These are phyloP conservation scores for Fusarium sp. DNA, from an alignment of 2,329 filamentous ascomycete genomes.

Conservation along the genomic window DNA sequence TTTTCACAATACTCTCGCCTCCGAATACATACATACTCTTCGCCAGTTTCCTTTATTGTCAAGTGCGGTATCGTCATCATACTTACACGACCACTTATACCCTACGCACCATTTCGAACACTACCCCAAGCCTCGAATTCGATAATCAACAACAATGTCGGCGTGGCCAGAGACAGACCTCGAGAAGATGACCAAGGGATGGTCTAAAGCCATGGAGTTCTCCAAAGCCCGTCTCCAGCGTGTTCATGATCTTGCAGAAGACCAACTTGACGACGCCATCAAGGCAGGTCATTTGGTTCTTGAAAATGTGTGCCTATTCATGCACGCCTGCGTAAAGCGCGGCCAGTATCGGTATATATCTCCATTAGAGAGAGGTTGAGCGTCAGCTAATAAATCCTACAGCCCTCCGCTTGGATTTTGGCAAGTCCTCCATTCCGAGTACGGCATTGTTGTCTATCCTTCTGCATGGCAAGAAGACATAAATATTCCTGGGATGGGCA, in stretches of 20 bases:
- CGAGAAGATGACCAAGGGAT: slow-evolving; percentile 52
- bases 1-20: not conserved
- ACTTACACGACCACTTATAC: slow-evolving; percentile 5
- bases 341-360: slow-evolving; percentile 53
- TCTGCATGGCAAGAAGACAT: slow-evolving; percentile 54
- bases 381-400: not conserved
- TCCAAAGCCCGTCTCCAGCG: slow-evolving; percentile 51
- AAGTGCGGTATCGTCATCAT: not conserved
- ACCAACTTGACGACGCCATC: slow-evolving; percentile 50
- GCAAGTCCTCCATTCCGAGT: slow-evolving; percentile 53
- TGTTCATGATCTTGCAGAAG: slow-evolving; percentile 50
- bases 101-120: not conserved
- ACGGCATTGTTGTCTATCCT: slow-evolving; percentile 56
- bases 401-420: slow-evolving; percentile 55
- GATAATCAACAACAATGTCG: slow-evolving; percentile 32
- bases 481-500: slow-evolving; percentile 48
- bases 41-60: not conserved
- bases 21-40: not conserved
- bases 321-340: slow-evolving; percentile 54
- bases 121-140: not conserved
- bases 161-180: slow-evolving; percentile 48
- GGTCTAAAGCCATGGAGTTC: slow-evolving; percentile 53
- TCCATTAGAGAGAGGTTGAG: not conserved
- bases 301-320: slow-evolving; percentile 56
- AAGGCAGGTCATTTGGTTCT: slow-evolving; percentile 52